Evolutionary conservation across 1,284 basidiomycete species (phyloP), one percentile per base, ranked within the genome.

Genomic region (Xerocomus amazonicus): DNA sequence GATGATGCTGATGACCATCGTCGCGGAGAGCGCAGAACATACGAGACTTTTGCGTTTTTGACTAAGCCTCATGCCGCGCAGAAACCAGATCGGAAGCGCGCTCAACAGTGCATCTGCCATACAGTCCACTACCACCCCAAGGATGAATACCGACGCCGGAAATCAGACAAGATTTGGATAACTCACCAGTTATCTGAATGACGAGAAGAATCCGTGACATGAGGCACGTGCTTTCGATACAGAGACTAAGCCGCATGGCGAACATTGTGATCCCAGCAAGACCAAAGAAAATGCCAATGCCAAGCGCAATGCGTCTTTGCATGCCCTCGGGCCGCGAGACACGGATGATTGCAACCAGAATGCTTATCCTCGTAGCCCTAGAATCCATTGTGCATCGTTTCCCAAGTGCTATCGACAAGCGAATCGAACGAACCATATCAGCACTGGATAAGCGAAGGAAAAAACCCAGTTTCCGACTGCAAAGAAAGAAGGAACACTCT

Each of bases 361-460:
- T 59, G 13, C 63, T 65, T 43, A 67, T 51, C 16, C 66, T 60
- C 3, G 49, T 38, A 4, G 58, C 27, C 63, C 67, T 65, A 17
- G 8, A 26, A 12, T 45, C 13, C 40, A n/a, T 31, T 33, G 9
- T 31, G 13, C 19, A 29, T 61, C 34, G 55, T 29, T n/a, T 13
- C 34, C 7, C 3, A 16, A 10, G 6, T 16, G 6, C 9, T 7
- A 17, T 23, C 9, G 14, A 33, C 16, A 8, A 13, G 26, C 19
- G 12, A 12, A 32, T 43, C 3, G 7, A 44, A 55, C 62, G 28
- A 14, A 68, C 66, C 66, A 65, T 43, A 67, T 52, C 12, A 68
- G 6, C 14, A 13, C 42, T 4, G 64, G 48, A 47, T 60, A 62
- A 6, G 59, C 52, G 4, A 60, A 43, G 3, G 63, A 47, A 9